Conservation (phyloP, 1,139 yeast genomes). For the Taphrina betulina region DNA sequence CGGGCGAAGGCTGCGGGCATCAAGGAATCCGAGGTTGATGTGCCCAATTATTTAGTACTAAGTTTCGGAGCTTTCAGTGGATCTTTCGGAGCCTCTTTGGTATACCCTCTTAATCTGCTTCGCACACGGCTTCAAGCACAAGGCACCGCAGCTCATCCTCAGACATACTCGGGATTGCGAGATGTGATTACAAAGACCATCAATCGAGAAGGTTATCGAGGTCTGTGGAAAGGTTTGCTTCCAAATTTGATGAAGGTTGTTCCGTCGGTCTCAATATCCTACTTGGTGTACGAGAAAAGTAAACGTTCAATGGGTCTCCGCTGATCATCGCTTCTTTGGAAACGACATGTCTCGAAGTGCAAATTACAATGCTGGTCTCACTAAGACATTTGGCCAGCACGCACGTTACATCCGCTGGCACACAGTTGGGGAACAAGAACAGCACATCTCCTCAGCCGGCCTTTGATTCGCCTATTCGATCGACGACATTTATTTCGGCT, state of each 20-base stretch:
- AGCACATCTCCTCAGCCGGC: no score
- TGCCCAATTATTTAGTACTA: constrained; percentile 77
- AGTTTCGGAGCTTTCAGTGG: constrained; percentile 94
- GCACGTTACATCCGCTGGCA: no score
- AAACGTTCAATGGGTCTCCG: constrained; percentile 30
- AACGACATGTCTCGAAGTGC: no score
- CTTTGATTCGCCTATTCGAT: no score
- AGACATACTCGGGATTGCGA: constrained; percentile 72
- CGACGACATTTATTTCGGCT: no score
- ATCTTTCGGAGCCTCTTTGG: constrained; percentile 91
- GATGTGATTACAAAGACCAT: constrained; percentile 79
- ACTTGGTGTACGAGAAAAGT: constrained; percentile 80
- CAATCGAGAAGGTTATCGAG: constrained; percentile 45
- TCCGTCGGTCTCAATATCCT: constrained; percentile 93
- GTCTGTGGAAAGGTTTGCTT: constrained; percentile 82
- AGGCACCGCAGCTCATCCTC: constrained; percentile 95
- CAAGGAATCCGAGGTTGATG: constrained; percentile 62
- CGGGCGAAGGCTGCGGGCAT: constrained; percentile 58
- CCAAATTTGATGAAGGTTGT: constrained; percentile 89
- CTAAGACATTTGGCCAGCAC: no score
- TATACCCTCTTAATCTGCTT: constrained; percentile 83
- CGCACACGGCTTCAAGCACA: constrained; percentile 96
- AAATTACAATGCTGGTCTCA: no score
- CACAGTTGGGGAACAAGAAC: no score
- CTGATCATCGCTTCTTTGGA: no score